Evolutionary conservation across 768 basidiomycete species (phyloP).

Genomic region (Tulasnella sp.): DNA sequence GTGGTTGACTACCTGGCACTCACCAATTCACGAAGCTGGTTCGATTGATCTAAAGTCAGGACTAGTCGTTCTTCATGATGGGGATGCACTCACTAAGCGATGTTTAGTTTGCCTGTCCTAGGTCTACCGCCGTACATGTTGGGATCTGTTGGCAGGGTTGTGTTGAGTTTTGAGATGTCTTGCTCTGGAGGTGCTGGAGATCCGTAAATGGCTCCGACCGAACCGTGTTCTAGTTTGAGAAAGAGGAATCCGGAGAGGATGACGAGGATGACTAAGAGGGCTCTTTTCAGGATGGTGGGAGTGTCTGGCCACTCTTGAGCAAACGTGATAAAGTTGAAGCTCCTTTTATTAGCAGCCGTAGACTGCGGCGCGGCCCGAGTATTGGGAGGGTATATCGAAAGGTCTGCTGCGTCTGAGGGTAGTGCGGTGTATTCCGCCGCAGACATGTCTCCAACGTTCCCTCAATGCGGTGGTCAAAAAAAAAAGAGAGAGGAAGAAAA

Average conservation of each 20-base stretch:
- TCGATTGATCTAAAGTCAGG: neutral
- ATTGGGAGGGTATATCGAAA: neutral
- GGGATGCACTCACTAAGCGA: constrained; percentile 27
- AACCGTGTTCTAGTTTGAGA: neutral
- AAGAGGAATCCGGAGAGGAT: neutral
- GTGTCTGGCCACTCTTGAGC: neutral
- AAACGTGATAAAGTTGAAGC: neutral
- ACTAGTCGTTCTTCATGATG: neutral
- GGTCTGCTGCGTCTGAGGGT: neutral
- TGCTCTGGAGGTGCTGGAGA: neutral
- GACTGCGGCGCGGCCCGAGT: neutral
- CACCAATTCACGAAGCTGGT: constrained; percentile 26
- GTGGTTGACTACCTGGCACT: neutral
- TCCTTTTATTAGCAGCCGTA: neutral
- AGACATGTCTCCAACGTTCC: neutral
- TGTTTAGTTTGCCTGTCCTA: constrained; percentile 27
- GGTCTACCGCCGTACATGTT: constrained; percentile 9
- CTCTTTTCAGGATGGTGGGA: neutral
- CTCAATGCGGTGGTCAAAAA: neutral
- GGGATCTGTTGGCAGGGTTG: neutral
- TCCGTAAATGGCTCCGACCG: neutral
- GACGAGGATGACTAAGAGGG: neutral
- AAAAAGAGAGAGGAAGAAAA: neutral
- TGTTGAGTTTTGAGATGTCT: neutral
- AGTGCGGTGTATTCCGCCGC: constrained; percentile 5